A percentile compares a stretch with the other conserved stretches of the same genome.
Evolutionary conservation across 129 eudicot species (phyloP).

Genomic region (Helianthus tuberosus): DNA sequence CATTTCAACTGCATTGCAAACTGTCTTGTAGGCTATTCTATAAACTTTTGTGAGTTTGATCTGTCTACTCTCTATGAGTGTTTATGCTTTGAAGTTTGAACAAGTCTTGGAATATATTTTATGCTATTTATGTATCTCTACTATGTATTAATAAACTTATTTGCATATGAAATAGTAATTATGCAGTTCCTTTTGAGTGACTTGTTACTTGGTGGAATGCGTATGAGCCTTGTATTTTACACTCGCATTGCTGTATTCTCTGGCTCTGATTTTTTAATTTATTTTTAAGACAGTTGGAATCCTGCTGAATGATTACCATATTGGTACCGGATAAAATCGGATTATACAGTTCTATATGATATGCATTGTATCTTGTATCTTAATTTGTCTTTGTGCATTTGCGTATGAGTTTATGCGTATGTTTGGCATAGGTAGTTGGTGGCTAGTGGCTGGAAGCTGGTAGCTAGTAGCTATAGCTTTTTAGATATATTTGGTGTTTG

Average conservation of each 20-base stretch:
- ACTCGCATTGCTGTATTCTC: not conserved
- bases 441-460: no score
- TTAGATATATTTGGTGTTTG: no score
- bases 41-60: slow-evolving; percentile 24
- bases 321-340: not conserved
- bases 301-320: slow-evolving; percentile 9
- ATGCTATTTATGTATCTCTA: slow-evolving; percentile 7
- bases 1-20: slow-evolving; percentile 19
- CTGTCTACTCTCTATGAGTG: slow-evolving; percentile 11
- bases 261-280: not conserved
- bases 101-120: not conserved
- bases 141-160: not conserved
- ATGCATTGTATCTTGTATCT: slow-evolving; percentile 5
- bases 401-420: not conserved
- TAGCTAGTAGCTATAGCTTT: no score
- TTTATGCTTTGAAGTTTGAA: slow-evolving; percentile 12
- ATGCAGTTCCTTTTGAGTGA: not conserved
- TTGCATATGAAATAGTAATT: not conserved
- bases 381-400: slow-evolving; percentile 15
- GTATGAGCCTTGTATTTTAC: not conserved
- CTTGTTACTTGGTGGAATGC: not conserved
- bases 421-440: no score
- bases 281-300: not conserved
- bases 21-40: slow-evolving; percentile 16
- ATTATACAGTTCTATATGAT: not conserved